Conservation (phyloP, 108 stramenopile species). For the Pseudonitzschia pungens region DNA sequence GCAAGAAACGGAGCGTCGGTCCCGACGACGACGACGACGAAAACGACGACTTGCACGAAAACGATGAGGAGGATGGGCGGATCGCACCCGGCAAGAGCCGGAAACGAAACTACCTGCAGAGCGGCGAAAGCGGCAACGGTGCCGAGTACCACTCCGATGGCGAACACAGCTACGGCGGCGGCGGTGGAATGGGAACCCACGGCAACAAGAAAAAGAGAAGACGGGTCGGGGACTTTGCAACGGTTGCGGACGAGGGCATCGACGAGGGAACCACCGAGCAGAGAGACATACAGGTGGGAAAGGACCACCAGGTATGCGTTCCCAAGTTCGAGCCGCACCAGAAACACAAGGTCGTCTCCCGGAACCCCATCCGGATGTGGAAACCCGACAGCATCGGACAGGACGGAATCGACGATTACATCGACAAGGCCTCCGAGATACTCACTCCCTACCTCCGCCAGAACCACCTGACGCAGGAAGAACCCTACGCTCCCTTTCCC, state of each 20-base stretch:
- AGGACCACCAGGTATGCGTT: constrained; percentile 63
- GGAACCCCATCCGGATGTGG: constrained; percentile 67
- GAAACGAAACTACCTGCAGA: background rate
- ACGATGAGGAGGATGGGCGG: constrained; percentile 7
- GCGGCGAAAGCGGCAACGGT: background rate
- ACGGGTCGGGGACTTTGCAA: constrained; percentile 20
- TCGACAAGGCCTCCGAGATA: constrained; percentile 44
- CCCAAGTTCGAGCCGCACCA: constrained; percentile 43
- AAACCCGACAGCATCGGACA: constrained; percentile 44
- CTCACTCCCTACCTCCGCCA: constrained; percentile 46
- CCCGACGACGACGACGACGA: constrained; percentile 7
- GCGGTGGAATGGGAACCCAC: background rate
- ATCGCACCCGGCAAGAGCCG: constrained; percentile 1
- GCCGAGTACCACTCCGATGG: constrained; percentile 7
- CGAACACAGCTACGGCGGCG: background rate
- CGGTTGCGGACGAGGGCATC: constrained; percentile 30
- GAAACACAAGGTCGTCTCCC: constrained; percentile 13
- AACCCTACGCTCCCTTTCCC: constrained; percentile 51
- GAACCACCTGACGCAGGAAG: constrained; percentile 29
- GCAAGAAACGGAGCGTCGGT: background rate
- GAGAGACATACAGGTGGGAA: constrained; percentile 70
- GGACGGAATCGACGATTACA: constrained; percentile 40
- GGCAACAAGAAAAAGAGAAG: constrained; percentile 23
- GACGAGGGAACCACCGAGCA: constrained; percentile 51
- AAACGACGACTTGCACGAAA: constrained; percentile 19